A percentile compares a stretch with the other conserved stretches of the same genome.
These are phyloP conservation scores for Camellia lanceoleosa DNA, from an alignment of 148 eudicot genomes.

Conservation along the genomic window DNA sequence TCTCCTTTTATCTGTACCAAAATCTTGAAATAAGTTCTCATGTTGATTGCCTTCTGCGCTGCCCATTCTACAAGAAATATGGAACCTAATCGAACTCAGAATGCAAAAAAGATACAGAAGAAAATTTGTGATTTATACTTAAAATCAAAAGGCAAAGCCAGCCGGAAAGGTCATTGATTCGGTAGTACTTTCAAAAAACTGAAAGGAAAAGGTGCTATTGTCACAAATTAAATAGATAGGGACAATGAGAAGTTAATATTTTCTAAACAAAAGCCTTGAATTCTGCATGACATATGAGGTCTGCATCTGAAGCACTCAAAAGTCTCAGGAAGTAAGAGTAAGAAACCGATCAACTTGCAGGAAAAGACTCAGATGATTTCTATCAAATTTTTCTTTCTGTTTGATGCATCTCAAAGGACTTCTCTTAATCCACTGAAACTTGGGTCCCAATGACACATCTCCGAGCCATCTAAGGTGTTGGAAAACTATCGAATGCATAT, in stretches of 20 bases:
- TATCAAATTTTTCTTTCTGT: neutral
- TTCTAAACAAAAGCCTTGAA: neutral
- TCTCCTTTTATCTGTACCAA: neutral
- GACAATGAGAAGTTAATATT: neutral
- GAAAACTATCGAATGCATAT: too few species aligned
- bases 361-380: neutral
- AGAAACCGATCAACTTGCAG: neutral
- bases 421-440: neutral
- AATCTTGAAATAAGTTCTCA: neutral
- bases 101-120: too few species aligned
- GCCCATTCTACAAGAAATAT: too few species aligned
- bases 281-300: neutral
- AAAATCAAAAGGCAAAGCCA: neutral
- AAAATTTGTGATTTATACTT: neutral
- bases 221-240: neutral
- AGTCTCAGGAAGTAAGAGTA: neutral
- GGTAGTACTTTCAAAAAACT: neutral
- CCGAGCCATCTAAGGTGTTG: neutral
- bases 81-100: neutral
- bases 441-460: neutral
- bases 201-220: neutral
- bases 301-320: neutral
- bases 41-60: too few species aligned
- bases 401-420: neutral
- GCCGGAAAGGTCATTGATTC: neutral